Evolutionary conservation across 2,329 filamentous ascomycete species (phyloP), one percentile per base, ranked within the genome.

Genomic region (Ceratocystis destructans): DNA sequence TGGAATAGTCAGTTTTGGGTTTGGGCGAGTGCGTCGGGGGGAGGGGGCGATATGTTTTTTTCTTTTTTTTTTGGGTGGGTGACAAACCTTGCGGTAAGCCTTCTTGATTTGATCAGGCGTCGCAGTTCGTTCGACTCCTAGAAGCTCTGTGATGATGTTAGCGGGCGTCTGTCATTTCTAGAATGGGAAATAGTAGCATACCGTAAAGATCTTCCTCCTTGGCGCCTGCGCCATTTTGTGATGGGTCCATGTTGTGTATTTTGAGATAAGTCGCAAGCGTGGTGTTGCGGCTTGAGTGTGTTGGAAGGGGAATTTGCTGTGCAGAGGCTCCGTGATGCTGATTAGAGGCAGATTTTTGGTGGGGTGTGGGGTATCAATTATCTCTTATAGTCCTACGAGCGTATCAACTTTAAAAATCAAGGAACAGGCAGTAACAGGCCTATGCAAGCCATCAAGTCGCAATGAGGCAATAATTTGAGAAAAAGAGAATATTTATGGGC

Each of bases 71-170:
- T 22, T 2, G 20, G 41, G n/a, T 8, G 25, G 28, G 8, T 66
- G 65, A n/a, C 64, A 74, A 71, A 92, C 92, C 83, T 96, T 96
- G 78, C 93, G 88, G 78, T 96, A 96, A 69, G 92, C 92, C 78
- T 96, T 96, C 76, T 94, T 95, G 77, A 97, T 88, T 72, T 96
- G 89, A 66, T 87, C 84, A 72, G 87, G 87, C 69, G 81, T 86
- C 64, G 92, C 89, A 69, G 79, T 79, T 74, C 82, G 87, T 64
- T 86, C 79, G 71, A 97, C 83, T 68, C 85, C 88, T 69, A 97
- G 85, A 71, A 96, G 81, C 78, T 87, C 92, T 96, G 73, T 53
- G 46, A 70, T 15, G 44, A 61, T 37, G 50, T 62, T 66, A 59
- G 59, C 62, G 50, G 67, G 61, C 46, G 45, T 25, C 48, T 31